Evolutionary conservation across 78 protist species (phyloP), one percentile per base, ranked within the genome.

Genomic region (Capsaspora owczarzaki): DNA sequence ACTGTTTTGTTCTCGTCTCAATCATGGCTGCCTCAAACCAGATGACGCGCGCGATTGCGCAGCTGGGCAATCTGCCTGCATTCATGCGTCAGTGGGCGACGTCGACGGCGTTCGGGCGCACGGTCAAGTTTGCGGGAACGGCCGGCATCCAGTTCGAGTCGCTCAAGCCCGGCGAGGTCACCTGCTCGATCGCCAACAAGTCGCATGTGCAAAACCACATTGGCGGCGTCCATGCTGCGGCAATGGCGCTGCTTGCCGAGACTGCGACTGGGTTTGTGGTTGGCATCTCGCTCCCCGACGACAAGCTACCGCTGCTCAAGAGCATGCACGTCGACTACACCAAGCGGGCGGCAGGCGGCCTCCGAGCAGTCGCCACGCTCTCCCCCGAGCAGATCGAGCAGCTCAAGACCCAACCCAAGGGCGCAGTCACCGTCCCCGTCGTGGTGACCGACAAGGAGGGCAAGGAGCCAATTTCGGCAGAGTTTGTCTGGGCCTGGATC

Each of bases 211-310:
- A 66, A 12, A 66, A 66, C 72, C 72, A 66, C 72, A 66, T 66
- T 37, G 40, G 40, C 5, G 5, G n/a, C n/a, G 47, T 66, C n/a
- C 72, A 66, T 37, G 72, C 72, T 5, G 72, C 72, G 5, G 72
- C 72, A 5, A 66, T 66, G 72, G 72, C 72, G 72, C 72, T 66
- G 72, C 72, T 66, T 35, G 72, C 72, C n/a, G 72, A 66, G 40
- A 66, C 72, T 5, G 72, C 72, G 47, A 66, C 72, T 5, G 72
- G 72, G 37, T 66, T 66, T 12, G 72, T 66, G 40, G 72, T 66
- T 5, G 72, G 72, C 5, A 66, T 66, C n/a, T 16, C 5, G n/a
- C n/a, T 66, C n/a, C 72, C 72, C 47, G 72, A 66, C 72, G 12
- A 66, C 72, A 5, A 12, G n/a, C 72, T 66, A 5, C 23, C 12